Base-by-base conservation (phyloP, 306 rosid genomes). In the Sphenostylis stenocarpa region DNA sequence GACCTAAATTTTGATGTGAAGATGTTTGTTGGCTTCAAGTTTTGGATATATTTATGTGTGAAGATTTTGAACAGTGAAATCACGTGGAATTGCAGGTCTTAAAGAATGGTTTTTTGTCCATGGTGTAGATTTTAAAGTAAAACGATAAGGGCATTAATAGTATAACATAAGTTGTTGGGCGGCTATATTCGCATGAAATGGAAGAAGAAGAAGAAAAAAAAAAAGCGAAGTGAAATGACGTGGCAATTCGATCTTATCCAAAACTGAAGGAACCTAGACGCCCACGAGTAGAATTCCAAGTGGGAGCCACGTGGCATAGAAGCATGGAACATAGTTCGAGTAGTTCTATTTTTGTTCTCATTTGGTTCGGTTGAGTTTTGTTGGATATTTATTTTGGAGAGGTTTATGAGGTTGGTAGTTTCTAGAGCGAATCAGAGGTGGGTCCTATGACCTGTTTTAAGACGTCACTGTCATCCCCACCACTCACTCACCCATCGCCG, bases 171-270 rank as follows among this genome's bases (percentile, higher is more conserved):
- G 45, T 11, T 19, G 2, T 2, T 47, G 19, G 19, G 55, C 7
- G 20, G 21, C 55, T 47, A 17, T 26, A 26, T 26, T 26, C 28
- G 57, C 1, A 17, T 2, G 0, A 4, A 17, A 36, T 7, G 8
- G 43, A 38, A 38, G 43, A 38, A 38, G 29, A 24, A 49, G 8
- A 7, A 55, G 24, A 15, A 71, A 41, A 28, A 62, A 29, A 19
- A 47, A 56, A 9, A 17, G 49, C 23, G 12, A 0, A 57, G 4
- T 6, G 12, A 58, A 6, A 34, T 63, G 75, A 83, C 52, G 70
- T 61, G 86, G 68, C 84, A 63, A 48, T 56, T 48, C 62, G 70
- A 44, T 79, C 88, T 82, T 79, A 85, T 85, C 86, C 83, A 75
- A 44, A 78, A 41, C 15, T 10, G 47, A 39, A 63, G 2, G 26